Evolutionary conservation across 2,329 filamentous ascomycete genomes (phyloP).

Genomic region (Penicillium sclerotiorum): DNA sequence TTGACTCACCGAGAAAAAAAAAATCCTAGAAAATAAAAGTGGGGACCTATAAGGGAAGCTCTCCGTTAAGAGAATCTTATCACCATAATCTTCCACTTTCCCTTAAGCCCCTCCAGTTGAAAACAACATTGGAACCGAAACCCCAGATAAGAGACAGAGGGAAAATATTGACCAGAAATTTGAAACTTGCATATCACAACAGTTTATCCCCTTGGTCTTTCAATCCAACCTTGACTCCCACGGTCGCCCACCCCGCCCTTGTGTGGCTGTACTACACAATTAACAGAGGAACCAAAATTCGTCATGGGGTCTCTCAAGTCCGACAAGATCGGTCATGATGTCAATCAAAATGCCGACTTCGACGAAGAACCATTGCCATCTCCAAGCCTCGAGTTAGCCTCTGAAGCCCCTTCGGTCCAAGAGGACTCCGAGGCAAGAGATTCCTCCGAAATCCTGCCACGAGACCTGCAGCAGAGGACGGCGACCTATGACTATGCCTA

Average conservation of each 20-base stretch:
- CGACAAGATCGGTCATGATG: conserved; percentile 19
- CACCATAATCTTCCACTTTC: too few species aligned
- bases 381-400: conserved; percentile 9
- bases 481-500: conserved; percentile 92
- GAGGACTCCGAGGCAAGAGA: conserved; percentile 12
- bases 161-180: too few species aligned
- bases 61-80: too few species aligned
- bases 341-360: conserved; percentile 17
- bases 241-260: not conserved
- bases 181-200: too few species aligned
- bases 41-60: too few species aligned
- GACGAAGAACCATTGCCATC: not conserved
- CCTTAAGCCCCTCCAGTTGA: too few species aligned
- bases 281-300: not conserved
- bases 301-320: conserved; percentile 26
- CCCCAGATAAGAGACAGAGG: too few species aligned
- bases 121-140: too few species aligned
- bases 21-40: too few species aligned
- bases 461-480: conserved; percentile 63
- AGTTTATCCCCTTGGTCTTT: not conserved
- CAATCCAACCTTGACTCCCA: not conserved
- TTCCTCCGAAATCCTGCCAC: conserved; percentile 34
- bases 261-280: not conserved
- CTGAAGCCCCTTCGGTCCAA: conserved; percentile 10
- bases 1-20: too few species aligned